These are phyloP conservation scores for Coemansia sp. DNA, from an alignment of 192 early-diverging fungal genomes.

Conservation along the genomic window DNA sequence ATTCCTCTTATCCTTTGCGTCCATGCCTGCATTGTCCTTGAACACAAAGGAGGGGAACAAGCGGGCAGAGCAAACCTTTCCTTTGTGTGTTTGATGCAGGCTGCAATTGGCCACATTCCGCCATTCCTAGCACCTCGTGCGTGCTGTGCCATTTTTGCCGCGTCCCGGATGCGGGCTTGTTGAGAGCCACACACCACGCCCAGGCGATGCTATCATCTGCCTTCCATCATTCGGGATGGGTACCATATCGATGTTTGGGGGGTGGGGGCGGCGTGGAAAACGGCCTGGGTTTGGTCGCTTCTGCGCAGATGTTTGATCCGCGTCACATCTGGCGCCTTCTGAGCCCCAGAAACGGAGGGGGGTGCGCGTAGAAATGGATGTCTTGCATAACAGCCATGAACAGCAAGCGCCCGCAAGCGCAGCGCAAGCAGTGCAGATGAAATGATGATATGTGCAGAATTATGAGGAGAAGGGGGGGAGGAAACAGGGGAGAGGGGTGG, in stretches of 20 bases:
- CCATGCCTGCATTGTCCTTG: not conserved
- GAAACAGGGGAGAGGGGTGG: not conserved
- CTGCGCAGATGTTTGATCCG: conserved; percentile 6
- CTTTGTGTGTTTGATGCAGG: not conserved
- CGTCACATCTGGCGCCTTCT: not conserved
- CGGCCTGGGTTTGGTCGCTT: not conserved
- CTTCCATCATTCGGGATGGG: not conserved
- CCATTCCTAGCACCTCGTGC: not conserved
- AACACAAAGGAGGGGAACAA: not conserved
- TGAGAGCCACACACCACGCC: not conserved
- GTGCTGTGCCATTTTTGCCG: conserved; percentile 3
- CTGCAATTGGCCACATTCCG: conserved; percentile 12
- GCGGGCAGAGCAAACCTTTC: not conserved
- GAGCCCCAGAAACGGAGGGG: not conserved
- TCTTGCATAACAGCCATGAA: not conserved
- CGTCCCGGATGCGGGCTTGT: not conserved
- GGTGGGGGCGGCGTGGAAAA: not conserved
- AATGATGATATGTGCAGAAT: not conserved
- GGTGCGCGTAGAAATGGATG: not conserved
- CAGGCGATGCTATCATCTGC: not conserved
- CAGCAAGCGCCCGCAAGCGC: not conserved
- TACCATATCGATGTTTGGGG: not conserved
- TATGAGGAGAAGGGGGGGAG: not conserved
- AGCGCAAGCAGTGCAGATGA: not conserved
- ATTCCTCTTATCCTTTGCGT: not conserved